Evolutionary conservation across 257 asterid genomes (phyloP), one percentile per base, ranked within the genome.

Genomic region (Petunia axillaris): DNA sequence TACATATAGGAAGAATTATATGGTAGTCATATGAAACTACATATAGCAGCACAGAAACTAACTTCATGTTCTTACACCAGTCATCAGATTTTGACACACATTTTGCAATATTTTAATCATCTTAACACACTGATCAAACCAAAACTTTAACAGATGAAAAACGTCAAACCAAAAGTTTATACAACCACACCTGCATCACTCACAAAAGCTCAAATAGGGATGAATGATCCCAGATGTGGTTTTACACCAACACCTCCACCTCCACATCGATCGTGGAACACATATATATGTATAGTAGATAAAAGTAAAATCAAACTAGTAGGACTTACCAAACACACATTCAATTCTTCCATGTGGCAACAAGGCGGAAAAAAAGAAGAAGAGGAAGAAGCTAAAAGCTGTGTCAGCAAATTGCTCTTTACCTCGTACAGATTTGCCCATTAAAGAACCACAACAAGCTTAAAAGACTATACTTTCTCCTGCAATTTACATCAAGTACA

Each of bases 401-500:
- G 77, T 73, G 77, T 50, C 46, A 73, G 46, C 77, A 35, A 35
- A 50, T 73, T 73, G 77, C 77, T 73, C 77, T 50, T 73, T 62
- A 50, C 77, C 77, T 73, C 1, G 2, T 50, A 73, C 77, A 50
- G 62, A 73, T 73, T 35, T 73, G 62, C 62, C 77, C 77, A 73
- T 50, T 35, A 50, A 73, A 50, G 77, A 73, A 73, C 44, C 77
- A 73, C 44, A 71, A 50, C 46, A 50, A 73, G 11, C 77, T 73
- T 73, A 73, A 50, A 73, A 73, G 77, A 50, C 77, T 50, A 64
- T 64, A 73, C 77, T 73, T 73, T 73, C 77, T 73, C 62, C 77
- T 73, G 77, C 76, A 81, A 85, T 64, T 71, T 82, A 81, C 83
- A 82, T 82, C 85, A 35, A 82, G 84, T 75, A 78, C 55, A 82